Evolutionary conservation across 2,329 filamentous ascomycete species (phyloP).

Genomic region (Ascochyta viciae-villosae): DNA sequence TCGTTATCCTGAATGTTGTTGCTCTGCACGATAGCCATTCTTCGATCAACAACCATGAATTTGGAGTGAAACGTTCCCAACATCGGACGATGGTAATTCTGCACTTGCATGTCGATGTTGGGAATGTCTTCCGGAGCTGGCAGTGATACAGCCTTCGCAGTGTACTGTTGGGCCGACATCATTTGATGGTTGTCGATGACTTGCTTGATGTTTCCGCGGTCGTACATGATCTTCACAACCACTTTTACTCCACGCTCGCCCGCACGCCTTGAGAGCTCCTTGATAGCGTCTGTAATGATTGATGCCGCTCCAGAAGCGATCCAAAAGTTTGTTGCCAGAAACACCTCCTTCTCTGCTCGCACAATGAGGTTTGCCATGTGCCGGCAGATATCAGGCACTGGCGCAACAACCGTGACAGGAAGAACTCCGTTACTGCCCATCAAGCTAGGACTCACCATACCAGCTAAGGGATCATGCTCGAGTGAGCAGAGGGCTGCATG

Average conservation of each 20-base stretch:
- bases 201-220: slow-evolving; percentile 71
- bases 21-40: slow-evolving; percentile 74
- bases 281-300: slow-evolving; percentile 71
- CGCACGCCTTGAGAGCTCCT: slow-evolving; percentile 71
- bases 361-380: slow-evolving; percentile 79
- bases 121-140: slow-evolving; percentile 71
- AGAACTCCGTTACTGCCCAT: slow-evolving; percentile 68
- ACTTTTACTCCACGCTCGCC: slow-evolving; percentile 64
- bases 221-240: slow-evolving; percentile 78
- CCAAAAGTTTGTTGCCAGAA: slow-evolving; percentile 80
- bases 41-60: slow-evolving; percentile 77
- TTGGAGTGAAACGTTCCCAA: slow-evolving; percentile 81
- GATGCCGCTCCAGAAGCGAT: slow-evolving; percentile 71
- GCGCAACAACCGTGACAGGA: slow-evolving; percentile 73
- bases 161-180: slow-evolving; percentile 66
- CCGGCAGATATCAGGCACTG: slow-evolving; percentile 72
- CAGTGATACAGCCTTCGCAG: slow-evolving; percentile 61
- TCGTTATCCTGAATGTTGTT: slow-evolving; percentile 82
- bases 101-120: slow-evolving; percentile 73
- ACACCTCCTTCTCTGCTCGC: slow-evolving; percentile 74
- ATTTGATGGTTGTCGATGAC: slow-evolving; percentile 69
- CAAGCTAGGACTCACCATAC: slow-evolving; percentile 65
- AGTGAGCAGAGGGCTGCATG: slow-evolving; percentile 68
- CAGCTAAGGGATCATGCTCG: slow-evolving; percentile 59
- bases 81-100: slow-evolving; percentile 73